Base-by-base conservation (phyloP, 129 eudicot genomes). In the Arctium minus region DNA sequence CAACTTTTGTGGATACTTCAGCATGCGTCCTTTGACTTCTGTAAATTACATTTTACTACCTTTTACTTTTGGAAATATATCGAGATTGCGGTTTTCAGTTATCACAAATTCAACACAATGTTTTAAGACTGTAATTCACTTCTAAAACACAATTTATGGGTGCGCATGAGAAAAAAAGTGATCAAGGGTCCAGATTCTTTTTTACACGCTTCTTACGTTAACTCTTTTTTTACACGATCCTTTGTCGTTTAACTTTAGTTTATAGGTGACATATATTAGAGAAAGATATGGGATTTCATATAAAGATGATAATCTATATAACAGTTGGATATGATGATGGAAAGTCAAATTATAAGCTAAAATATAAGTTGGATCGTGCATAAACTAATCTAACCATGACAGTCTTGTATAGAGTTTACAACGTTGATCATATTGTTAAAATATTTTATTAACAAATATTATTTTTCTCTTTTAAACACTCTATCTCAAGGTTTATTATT, bases 1-100 rank as follows among this genome's bases (percentile, higher is more conserved):
- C 71, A 84, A 37, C 18, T 37, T 72, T 44, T 64, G 8, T 74
- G 1, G 15, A 5, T 65, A 11, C 22, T 73, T 31, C 77, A 79
- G 1, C 15, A 73, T 83, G 7, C 68, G 40, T 22, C 84, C 84
- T 79, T 65, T 68, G 0, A 39, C 36, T 79, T 79, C 22, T 65
- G 1, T 36, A 38, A 79, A 8, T 44, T 40, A 12, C 13, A 18
- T 8, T 42, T 39, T 18, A 8, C 46, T 1, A 37, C 81, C 81
- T 30, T 35, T 0, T 81, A 13, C 22, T 73, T 81, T 73, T 4
- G 0, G 1, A 56, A 35, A 22, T 3, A 46, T 22, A 18, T 6
- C 3, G 4, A 62, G 3, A n/a, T 64, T n/a, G 2, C 10, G 12
- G 29, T 53, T 53, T 53, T 10, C 8, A 42, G 2, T 9, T 11